Evolutionary conservation across 1,139 yeast genomes (phyloP), one percentile per base, ranked within the genome.

Genomic region (Petasospora rhodanensis): DNA sequence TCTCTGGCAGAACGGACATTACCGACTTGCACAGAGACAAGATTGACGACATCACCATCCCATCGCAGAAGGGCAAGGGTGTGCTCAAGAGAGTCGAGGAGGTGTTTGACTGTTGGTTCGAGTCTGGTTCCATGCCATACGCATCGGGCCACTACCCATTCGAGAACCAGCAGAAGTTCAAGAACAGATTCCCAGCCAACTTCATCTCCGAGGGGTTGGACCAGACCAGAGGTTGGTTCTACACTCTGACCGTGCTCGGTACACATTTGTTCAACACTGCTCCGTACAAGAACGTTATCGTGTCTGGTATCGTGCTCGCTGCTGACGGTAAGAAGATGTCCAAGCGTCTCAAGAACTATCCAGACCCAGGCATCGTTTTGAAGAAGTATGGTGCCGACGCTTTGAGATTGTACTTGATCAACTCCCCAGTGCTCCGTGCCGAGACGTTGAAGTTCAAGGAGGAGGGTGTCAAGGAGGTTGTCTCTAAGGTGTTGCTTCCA

Each of bases 191-290:
- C 78, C 98, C 98, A 34, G 99, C 96, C 24, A 91, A 93, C 62
- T 91, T 91, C 63, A 93, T 91, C 52, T 82, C 96, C 41, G 99
- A 91, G 70, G 99, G 99, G 66, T 76, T 91, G 52, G 99, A 91
- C 67, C 99, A 91, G 70, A 91, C 99, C 34, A 85, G 99, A 76
- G 99, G 99, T 58, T 91, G 99, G 99, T 93, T 93, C 67, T 93
- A 93, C 64, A 91, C 98, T 32, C 72, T 93, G 59, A 81, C 95
- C 26, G 96, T 93, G 18, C 72, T 93, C 54, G 98, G 98, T 59
- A 86, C 96, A 39, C 97, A 91, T 52, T 68, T 93, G 54, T 91
- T 91, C 67, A 82, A 83, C 53, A 75, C 79, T 39, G 94, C 95
- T 43, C 97, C 98, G 29, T 93, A 84, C 70, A 71, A 91, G 63